Evolutionary conservation across 108 stramenopile genomes (phyloP).

Genomic region (Skeletonema potamos): DNA sequence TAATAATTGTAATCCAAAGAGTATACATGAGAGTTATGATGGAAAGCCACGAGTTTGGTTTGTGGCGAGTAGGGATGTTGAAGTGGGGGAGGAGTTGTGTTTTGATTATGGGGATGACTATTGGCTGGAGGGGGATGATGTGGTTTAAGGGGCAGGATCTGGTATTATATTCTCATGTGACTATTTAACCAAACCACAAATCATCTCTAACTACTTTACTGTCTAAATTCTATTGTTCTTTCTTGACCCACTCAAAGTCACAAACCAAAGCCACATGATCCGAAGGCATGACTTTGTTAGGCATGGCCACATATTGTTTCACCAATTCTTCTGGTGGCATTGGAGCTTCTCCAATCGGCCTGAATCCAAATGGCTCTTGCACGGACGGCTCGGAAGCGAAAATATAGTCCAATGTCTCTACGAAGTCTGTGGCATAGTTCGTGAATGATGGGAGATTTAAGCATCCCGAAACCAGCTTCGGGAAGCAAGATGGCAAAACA

Average conservation of each 20-base stretch:
- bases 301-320: constrained; percentile 54
- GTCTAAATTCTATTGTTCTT: not conserved
- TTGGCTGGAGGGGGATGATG: constrained; percentile 61
- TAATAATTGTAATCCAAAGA: constrained; percentile 40
- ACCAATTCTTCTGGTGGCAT: constrained; percentile 56
- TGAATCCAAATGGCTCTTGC: constrained; percentile 39
- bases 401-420: constrained; percentile 69
- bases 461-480: constrained; percentile 50
- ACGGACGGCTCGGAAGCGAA: constrained; percentile 36
- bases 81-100: constrained; percentile 78
- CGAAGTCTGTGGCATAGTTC: constrained; percentile 57
- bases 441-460: constrained; percentile 53
- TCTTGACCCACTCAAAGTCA: constrained; percentile 50
- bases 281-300: constrained; percentile 59
- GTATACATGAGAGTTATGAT: constrained; percentile 36
- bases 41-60: constrained; percentile 76
- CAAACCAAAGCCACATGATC: constrained; percentile 71
- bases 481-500: constrained; percentile 46
- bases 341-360: constrained; percentile 45
- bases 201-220: not conserved
- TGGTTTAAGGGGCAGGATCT: constrained; percentile 2
- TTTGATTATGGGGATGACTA: constrained; percentile 90
- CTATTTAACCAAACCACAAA: too few species aligned
- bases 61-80: constrained; percentile 65
- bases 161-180: too few species aligned